These are phyloP conservation scores for Kentomonas sorsogonicus DNA, from an alignment of 208 protist species.

Conservation along the genomic window DNA sequence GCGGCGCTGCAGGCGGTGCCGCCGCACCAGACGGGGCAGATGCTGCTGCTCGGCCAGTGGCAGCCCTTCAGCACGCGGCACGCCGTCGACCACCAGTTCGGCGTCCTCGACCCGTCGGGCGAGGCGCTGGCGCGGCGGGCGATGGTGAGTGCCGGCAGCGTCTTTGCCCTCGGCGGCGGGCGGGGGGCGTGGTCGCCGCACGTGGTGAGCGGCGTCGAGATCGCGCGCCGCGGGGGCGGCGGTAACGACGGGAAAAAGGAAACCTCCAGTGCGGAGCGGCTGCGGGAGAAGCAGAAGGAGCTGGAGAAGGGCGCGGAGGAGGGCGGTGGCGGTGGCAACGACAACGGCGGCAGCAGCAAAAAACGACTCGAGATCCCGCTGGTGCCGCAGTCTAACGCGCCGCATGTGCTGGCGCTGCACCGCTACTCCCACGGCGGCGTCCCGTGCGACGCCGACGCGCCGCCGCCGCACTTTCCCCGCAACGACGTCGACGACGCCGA, in stretches of 20 bases:
- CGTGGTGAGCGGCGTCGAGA: constrained; percentile 7
- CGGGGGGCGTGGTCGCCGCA: constrained; percentile 30
- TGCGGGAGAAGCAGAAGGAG: constrained; percentile 2
- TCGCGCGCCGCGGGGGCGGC: constrained; percentile 14
- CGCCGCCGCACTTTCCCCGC: no score
- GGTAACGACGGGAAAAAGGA: constrained; percentile 18
- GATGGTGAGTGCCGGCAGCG: constrained; percentile 21
- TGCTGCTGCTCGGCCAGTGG: constrained; percentile 41
- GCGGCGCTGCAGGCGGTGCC: no score
- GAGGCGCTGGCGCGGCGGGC: constrained; percentile 46
- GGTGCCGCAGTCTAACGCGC: constrained; percentile 35
- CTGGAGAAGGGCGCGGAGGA: neutral
- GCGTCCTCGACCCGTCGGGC: constrained; percentile 43
- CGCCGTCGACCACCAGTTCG: constrained; percentile 14
- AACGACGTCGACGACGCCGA: no score
- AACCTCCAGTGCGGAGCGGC: constrained; percentile 13
- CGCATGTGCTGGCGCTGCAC: constrained; percentile 34
- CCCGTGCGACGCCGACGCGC: constrained; percentile 26
- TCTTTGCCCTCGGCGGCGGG: constrained; percentile 39
- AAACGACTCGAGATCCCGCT: constrained; percentile 18
- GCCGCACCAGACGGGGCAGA: no score
- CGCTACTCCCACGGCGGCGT: constrained; percentile 25
- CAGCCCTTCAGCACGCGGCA: constrained; percentile 26
- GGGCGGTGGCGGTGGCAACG: neutral
- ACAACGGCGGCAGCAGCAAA: neutral